Base-by-base conservation (phyloP, 1,139 yeast genomes). In the Entelexis sorbosivorans region DNA sequence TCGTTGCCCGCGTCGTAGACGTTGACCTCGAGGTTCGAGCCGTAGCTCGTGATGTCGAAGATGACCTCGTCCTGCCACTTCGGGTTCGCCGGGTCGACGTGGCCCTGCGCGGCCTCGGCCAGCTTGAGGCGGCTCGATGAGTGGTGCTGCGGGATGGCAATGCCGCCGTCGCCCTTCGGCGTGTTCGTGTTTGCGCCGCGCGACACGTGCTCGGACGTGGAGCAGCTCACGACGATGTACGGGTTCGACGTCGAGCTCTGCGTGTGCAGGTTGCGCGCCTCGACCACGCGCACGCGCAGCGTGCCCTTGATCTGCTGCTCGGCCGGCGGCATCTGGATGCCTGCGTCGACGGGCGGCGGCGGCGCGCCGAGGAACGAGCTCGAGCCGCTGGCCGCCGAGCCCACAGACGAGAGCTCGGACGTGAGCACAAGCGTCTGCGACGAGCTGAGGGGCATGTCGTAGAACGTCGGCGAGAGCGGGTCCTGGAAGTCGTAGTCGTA, bases 211-310 rank as follows among this genome's bases (percentile, higher is more conserved):
- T 89, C 97, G 1, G 95, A 82, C 56, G 93, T 82, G 64, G 88
- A 96, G 69, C 85, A 89, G 1, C 95, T 85, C 66, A 95, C 86
- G 33, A 89, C 96, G 24, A 86, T 96, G 65, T 89, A 89, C 2
- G 96, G 96, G 60, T 79, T 82, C 9, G 87, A 75, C 58, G 66
- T 66, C 13, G 75, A 70, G 3, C 77, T 68, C 50, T 72, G 71
- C 29, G 81, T 77, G 44, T 74, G 70, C 56, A 88, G 72, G 59
- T 79, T 81, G 54, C 74, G 76, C 2, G 96, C 96, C 65, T 86
- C 91, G 38, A 83, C 72, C 58, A 91, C 87, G 44, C 78, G 77
- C 59, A 91, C 87, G 46, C 78, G 78, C 47, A 91, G 88, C 61
- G 79, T 79, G 50, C 91, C 74, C 65, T 84, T 85, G 45, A 97